Evolutionary conservation across 352 stramenopile genomes (phyloP), one percentile per base, ranked within the genome.

Genomic region (Phytophthora agathidicida): DNA sequence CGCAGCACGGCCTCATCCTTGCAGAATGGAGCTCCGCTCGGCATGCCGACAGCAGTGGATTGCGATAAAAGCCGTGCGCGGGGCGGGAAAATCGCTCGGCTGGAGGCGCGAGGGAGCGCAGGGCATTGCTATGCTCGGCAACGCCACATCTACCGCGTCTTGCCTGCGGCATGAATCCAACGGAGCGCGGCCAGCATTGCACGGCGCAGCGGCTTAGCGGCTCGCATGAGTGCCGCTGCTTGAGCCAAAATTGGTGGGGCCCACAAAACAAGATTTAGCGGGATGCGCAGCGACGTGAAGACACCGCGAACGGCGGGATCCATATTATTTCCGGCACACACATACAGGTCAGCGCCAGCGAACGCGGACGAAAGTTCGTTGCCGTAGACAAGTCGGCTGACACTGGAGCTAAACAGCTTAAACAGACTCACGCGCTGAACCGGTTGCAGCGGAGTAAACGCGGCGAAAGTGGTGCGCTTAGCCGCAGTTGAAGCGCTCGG

Each of bases 361-460:
- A 75, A 75, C 60, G 16, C 32, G 5, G 33, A 19, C 55, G 66
- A 71, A 74, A 54, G 66, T 68, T 75, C 65, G 45, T 41, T 23
- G 19, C 23, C 41, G 7, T 22, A 42, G 53, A 56, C 53, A 65
- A 55, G 45, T 44, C 24, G 7, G 14, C 26, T 24, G 2, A 17
- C 36, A 28, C 19, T 20, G 13, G 32, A 11, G 11, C 16, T 39
- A 17, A 11, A 47, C 23, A n/a, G n/a, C n/a, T n/a, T n/a, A n/a
- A n/a, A n/a, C 26, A 32, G 2, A 17, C 36, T 43, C 19, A 38
- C 32, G 32, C 32, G 11, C 16, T 39, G 27, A 11, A 47, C 23
- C 16, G n/a, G n/a, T n/a, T n/a, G n/a, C n/a, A n/a, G n/a, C 24
- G 14, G 24, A 47, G 39, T 47, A 35, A 45, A 16, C 23, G 24